Evolutionary conservation across 371 early-diverging fungal genomes (phyloP).

Genomic region (Basidiobolus meristosporus): DNA sequence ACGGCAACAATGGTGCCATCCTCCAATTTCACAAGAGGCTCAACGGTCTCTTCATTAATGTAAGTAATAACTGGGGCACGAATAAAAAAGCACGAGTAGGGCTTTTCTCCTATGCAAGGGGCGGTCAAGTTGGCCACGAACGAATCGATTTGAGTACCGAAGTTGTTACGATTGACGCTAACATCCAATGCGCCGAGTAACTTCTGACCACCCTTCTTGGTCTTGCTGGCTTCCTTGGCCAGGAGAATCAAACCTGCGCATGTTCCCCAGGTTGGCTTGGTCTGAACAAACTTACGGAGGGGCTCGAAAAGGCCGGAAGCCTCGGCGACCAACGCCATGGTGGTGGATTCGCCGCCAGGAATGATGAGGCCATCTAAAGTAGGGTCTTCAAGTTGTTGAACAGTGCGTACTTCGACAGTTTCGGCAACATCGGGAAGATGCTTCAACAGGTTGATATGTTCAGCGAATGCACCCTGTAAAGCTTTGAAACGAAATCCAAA

Average conservation of each 20-base stretch:
- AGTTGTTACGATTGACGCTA: slow-evolving; percentile 78
- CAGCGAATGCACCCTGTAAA: slow-evolving; percentile 83
- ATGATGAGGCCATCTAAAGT: slow-evolving; percentile 74
- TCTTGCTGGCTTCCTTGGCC: slow-evolving; percentile 44
- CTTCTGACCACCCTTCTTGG: slow-evolving; percentile 71
- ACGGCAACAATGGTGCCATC: slow-evolving; percentile 70
- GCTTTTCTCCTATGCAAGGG: slow-evolving; percentile 3
- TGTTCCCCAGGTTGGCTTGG: slow-evolving; percentile 84
- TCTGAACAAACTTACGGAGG: slow-evolving; percentile 46
- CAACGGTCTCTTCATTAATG: slow-evolving; percentile 36
- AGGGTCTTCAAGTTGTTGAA: slow-evolving; percentile 26
- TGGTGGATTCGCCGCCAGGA: slow-evolving; percentile 89
- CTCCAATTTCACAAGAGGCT: too few species aligned
- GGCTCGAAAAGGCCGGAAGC: slow-evolving; percentile 55
- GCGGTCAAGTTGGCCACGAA: slow-evolving; percentile 42
- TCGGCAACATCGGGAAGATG: slow-evolving; percentile 29
- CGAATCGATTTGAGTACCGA: slow-evolving; percentile 80
- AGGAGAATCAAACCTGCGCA: slow-evolving; percentile 93
- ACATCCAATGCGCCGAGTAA: slow-evolving; percentile 66
- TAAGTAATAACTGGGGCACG: slow-evolving; percentile 81
- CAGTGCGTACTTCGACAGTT: slow-evolving; percentile 46
- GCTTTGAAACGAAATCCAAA: slow-evolving; percentile 19
- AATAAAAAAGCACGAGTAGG: slow-evolving; percentile 79
- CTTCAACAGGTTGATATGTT: slow-evolving; percentile 66
- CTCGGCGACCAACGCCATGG: slow-evolving; percentile 82